phyloP scores from a whole-genome alignment of 2,329 filamentous ascomycete genomes.

The Trichoderma sp. region DNA sequence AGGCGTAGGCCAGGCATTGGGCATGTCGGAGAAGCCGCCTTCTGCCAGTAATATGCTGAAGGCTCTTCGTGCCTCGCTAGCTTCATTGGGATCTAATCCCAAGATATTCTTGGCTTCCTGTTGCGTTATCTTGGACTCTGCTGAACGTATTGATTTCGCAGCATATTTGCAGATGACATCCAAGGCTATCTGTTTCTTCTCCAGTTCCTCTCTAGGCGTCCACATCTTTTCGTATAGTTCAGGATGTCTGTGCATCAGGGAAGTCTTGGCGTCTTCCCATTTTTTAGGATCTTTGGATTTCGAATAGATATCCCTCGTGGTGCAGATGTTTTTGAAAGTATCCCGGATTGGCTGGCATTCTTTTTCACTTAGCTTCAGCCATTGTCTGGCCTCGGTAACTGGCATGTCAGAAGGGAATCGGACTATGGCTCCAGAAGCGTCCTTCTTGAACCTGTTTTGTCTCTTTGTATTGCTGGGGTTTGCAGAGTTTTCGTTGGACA shows the following conservation, averaged over 20 bases:
- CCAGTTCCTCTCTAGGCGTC: conserved; percentile 53
- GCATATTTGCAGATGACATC: conserved; percentile 80
- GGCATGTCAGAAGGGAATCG: conserved; percentile 82
- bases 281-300: conserved; percentile 73
- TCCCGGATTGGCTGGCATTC: conserved; percentile 63
- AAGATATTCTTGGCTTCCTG: conserved; percentile 66
- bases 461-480: conserved; percentile 47
- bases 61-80: conserved; percentile 59
- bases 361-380: conserved; percentile 60
- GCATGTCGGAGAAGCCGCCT: conserved; percentile 67
- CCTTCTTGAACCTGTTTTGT: conserved; percentile 65
- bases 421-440: conserved; percentile 65
- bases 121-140: conserved; percentile 65
- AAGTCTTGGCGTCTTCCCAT: conserved; percentile 69
- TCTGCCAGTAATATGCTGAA: conserved; percentile 65
- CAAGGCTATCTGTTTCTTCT: conserved; percentile 64
- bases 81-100: conserved; percentile 43
- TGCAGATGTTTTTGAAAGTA: conserved; percentile 68
- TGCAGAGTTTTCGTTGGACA: background rate
- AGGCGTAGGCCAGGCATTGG: conserved; percentile 66
- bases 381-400: conserved; percentile 71
- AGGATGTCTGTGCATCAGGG: conserved; percentile 60
- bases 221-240: conserved; percentile 63
- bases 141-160: conserved; percentile 70
- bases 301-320: conserved; percentile 63